These are phyloP conservation scores for Lanmaoa rubissima DNA, from an alignment of 768 basidiomycete genomes.

Conservation along the genomic window DNA sequence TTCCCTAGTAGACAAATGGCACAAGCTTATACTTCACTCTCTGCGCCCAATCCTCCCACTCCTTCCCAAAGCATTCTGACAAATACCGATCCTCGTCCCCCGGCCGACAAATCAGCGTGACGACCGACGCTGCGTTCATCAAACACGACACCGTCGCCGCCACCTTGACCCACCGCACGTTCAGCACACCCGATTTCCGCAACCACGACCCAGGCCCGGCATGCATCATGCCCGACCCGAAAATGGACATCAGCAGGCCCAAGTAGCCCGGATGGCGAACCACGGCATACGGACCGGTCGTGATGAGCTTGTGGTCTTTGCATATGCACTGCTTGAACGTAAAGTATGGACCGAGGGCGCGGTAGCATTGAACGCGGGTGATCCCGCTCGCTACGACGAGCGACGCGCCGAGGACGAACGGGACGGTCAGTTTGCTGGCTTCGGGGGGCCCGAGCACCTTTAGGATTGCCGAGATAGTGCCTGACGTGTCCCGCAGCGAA, in stretches of 20 bases:
- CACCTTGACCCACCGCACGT: not conserved
- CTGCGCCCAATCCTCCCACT: slow-evolving; percentile 23
- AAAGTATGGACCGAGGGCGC: slow-evolving; percentile 18
- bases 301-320: slow-evolving; percentile 24
- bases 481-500: not conserved
- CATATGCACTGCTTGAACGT: slow-evolving; percentile 21
- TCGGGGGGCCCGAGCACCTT: slow-evolving; percentile 8
- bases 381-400: slow-evolving; percentile 3
- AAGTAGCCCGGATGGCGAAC: slow-evolving; percentile 33
- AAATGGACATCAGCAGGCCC: not conserved
- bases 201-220: not conserved
- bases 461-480: not conserved
- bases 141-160: not conserved
- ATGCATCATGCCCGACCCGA: not conserved
- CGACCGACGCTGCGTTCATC: not conserved
- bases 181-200: not conserved
- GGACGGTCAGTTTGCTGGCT: not conserved
- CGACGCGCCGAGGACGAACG: slow-evolving; percentile 6
- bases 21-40: not conserved
- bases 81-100: slow-evolving; percentile 22
- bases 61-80: slow-evolving; percentile 13
- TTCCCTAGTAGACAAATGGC: too few relatives aligned
- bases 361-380: slow-evolving; percentile 8
- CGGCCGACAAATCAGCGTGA: slow-evolving; percentile 15
- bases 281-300: slow-evolving; percentile 25